phyloP scores from a whole-genome alignment of 805 yeast genomes.

The Torulaspora indica region DNA sequence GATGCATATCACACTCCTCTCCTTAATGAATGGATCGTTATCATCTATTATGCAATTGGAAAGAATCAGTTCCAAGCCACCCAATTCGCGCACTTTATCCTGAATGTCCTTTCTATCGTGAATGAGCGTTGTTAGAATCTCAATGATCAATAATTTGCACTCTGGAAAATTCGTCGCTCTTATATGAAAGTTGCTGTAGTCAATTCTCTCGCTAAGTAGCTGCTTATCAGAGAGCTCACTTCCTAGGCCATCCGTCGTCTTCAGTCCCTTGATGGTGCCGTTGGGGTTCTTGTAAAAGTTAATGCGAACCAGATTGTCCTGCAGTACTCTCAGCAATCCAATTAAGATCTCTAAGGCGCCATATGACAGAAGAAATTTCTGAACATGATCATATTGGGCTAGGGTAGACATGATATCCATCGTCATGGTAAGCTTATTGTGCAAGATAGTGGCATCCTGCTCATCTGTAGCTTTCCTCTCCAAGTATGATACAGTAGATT shows the following conservation, averaged over 20 bases:
- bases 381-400: slow-evolving; percentile 35
- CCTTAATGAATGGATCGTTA: slow-evolving; percentile 84
- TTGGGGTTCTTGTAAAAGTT: slow-evolving; percentile 29
- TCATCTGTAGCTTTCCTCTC: slow-evolving; percentile 13
- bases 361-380: slow-evolving; percentile 37
- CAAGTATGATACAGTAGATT: slow-evolving; percentile 28
- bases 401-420: slow-evolving; percentile 37
- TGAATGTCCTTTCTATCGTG: slow-evolving; percentile 54
- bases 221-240: slow-evolving; percentile 33
- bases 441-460: slow-evolving; percentile 23
- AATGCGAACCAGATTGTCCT: slow-evolving; percentile 33
- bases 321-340: slow-evolving; percentile 32
- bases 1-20: slow-evolving; percentile 74
- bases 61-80: slow-evolving; percentile 66
- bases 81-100: slow-evolving; percentile 57
- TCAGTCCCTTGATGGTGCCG: slow-evolving; percentile 21
- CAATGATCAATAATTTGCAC: slow-evolving; percentile 61
- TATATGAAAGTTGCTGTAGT: slow-evolving; percentile 19
- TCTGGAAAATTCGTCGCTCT: slow-evolving; percentile 50
- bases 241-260: slow-evolving; percentile 24
- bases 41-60: slow-evolving; percentile 83
- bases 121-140: slow-evolving; percentile 56
- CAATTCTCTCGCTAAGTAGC: slow-evolving; percentile 24
- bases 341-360: slow-evolving; percentile 37
- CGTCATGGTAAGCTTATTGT: slow-evolving; percentile 28